phyloP scores from a whole-genome alignment of 1,139 yeast species.

The Geotrichum restrictum region DNA sequence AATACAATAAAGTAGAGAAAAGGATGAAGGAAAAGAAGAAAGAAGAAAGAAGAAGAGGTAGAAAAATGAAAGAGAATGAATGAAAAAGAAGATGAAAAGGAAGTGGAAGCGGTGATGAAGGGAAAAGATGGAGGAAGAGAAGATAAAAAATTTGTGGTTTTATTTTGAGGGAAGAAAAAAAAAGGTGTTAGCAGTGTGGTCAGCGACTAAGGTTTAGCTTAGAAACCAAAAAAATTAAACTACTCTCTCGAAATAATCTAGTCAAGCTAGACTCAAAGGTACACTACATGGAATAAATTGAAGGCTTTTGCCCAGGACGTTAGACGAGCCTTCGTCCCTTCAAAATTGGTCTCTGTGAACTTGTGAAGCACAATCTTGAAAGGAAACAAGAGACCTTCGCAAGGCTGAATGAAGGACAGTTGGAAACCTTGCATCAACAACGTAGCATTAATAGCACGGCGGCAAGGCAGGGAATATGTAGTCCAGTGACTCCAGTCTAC shows the following conservation, averaged over 20 bases:
- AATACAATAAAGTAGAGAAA: not conserved
- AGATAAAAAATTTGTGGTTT: conserved; percentile 1
- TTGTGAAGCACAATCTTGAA: no score
- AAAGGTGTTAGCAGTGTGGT: conserved; percentile 1
- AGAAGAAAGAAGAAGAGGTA: not conserved
- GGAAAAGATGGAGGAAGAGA: not conserved
- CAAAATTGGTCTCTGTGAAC: no score
- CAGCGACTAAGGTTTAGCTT: not conserved
- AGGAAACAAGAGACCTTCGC: no score
- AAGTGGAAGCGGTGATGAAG: not conserved
- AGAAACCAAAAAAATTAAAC: no score
- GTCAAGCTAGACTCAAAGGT: no score
- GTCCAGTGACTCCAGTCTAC: not conserved
- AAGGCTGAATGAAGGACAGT: not conserved
- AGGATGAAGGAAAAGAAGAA: not conserved
- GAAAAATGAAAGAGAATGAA: conserved; percentile 2
- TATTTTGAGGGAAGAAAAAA: not conserved
- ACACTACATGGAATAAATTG: no score
- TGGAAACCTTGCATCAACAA: not conserved
- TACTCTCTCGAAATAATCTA: no score
- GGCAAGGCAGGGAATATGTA: not conserved
- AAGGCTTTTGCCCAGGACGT: no score
- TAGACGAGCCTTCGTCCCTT: no score
- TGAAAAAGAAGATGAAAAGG: conserved; percentile 3
- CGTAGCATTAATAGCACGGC: not conserved